Base-by-base conservation (phyloP, 768 basidiomycete species). In the Candolleomyces eurysporus region DNA sequence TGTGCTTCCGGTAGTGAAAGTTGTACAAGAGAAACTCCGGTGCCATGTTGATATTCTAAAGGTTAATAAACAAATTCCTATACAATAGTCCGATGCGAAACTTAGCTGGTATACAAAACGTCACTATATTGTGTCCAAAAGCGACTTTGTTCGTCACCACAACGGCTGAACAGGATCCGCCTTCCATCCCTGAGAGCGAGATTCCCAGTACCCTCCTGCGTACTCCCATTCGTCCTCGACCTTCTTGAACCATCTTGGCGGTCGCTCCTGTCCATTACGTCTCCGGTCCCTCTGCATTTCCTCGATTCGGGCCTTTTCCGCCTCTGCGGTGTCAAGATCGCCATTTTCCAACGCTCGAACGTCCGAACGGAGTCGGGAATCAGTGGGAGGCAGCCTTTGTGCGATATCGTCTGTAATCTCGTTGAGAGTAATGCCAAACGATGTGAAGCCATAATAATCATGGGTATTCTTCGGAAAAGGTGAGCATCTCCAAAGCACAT, bases 271-370 rank as follows among this genome's bases (percentile, higher is more conserved):
- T 4, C 89, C 86, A 4, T 72, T 73, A 59, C 77, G 82, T 60
- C 92, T 83, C 65, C 93, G 81, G 49, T 86, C 85, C 57, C 93
- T 80, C 74, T 96, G 93, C 66, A 82, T 69, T 61, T 88, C 90
- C 70, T 96, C 93, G 3, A 94, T 75, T 48, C 84, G 79, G 16
- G 76, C 70, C 74, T 96, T 96, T 67, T 89, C 83, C 46, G 68
- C 75, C 67, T 96, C 94, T 3, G 93, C 92, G 46, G 72, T 65
- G 55, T 90, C 86, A 16, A 90, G 66, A 55, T 88, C 73, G 4
- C 92, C 93, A 66, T 90, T 84, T 69, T 96, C 93, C 48, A 95
- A 77, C 5, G 91, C 91, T 17, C 91, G 78, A 49, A 95, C 88
- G 73, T 94, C 92, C 4, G 92, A 89, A 36, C 93, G 83, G 65